phyloP scores from a whole-genome alignment of 106 monocot species.

The Xerophyta viscosa region DNA sequence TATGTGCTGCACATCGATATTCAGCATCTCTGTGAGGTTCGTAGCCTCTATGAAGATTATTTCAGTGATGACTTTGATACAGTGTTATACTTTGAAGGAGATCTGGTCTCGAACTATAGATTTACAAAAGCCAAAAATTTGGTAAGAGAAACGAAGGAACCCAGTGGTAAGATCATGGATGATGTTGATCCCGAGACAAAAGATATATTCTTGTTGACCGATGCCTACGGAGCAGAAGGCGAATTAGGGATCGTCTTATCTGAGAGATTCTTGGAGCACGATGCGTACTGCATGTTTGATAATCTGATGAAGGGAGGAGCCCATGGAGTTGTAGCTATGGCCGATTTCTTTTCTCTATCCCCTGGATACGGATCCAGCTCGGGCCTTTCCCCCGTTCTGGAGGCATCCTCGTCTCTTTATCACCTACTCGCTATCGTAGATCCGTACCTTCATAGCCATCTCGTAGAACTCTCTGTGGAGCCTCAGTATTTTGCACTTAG shows the following conservation, averaged over 20 bases:
- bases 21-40: slow-evolving; percentile 51
- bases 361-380: slow-evolving; percentile 26
- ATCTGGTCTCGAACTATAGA: slow-evolving; percentile 27
- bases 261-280: slow-evolving; percentile 83
- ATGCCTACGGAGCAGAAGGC: slow-evolving; percentile 80
- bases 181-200: slow-evolving; percentile 60
- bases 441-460: slow-evolving; percentile 58
- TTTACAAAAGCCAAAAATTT: slow-evolving; percentile 25
- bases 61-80: slow-evolving; percentile 75
- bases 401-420: slow-evolving; percentile 65
- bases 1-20: slow-evolving; percentile 82
- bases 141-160: slow-evolving; percentile 2
- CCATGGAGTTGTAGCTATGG: slow-evolving; percentile 55
- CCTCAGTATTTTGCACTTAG: slow-evolving; percentile 81
- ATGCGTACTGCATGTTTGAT: slow-evolving; percentile 81
- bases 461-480: slow-evolving; percentile 65
- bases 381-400: slow-evolving; percentile 54
- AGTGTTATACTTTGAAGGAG: slow-evolving; percentile 26
- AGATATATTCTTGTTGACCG: slow-evolving; percentile 52
- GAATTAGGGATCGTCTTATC: slow-evolving; percentile 73
- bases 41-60: slow-evolving; percentile 46
- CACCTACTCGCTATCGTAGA: slow-evolving; percentile 54
- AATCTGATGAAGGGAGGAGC: slow-evolving; percentile 59
- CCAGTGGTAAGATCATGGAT: slow-evolving; percentile 9
- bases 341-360: slow-evolving; percentile 53